A percentile compares a stretch with the other conserved stretches of the same genome.
These are phyloP conservation scores for Parastagonospora avenae DNA, from an alignment of 2,329 filamentous ascomycete genomes.

Conservation along the genomic window DNA sequence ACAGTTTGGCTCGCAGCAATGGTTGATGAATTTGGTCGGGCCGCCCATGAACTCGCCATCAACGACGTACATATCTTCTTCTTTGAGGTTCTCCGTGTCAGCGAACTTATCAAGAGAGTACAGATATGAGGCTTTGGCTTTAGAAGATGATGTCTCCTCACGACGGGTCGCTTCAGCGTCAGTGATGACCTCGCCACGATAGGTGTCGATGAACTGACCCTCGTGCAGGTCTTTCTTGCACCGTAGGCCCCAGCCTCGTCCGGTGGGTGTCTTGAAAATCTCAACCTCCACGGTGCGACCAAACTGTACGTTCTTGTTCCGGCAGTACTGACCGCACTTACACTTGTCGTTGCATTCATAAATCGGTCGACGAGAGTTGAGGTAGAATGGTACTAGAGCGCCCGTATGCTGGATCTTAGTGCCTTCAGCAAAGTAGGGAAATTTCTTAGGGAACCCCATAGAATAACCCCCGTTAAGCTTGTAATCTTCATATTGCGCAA, in stretches of 20 bases:
- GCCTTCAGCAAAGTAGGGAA: slow-evolving; percentile 63
- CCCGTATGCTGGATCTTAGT: slow-evolving; percentile 30
- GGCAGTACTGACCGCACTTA: slow-evolving; percentile 66
- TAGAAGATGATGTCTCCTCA: slow-evolving; percentile 57
- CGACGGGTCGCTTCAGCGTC: slow-evolving; percentile 66
- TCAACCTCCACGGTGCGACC: slow-evolving; percentile 73
- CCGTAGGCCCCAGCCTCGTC: slow-evolving; percentile 80
- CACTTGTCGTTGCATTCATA: slow-evolving; percentile 82
- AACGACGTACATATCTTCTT: slow-evolving; percentile 52
- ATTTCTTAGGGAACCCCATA: slow-evolving; percentile 54
- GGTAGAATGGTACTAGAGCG: slow-evolving; percentile 50
- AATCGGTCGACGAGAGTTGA: slow-evolving; percentile 58
- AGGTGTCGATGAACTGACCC: slow-evolving; percentile 81
- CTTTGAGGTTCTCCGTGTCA: slow-evolving; percentile 59
- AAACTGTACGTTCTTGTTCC: slow-evolving; percentile 77
- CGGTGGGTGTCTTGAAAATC: slow-evolving; percentile 71
- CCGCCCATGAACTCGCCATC: slow-evolving; percentile 78
- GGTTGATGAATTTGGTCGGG: slow-evolving; percentile 81
- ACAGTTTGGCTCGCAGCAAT: slow-evolving; percentile 79
- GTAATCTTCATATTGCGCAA: slow-evolving; percentile 22
- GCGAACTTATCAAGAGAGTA: slow-evolving; percentile 83
- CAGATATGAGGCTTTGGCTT: slow-evolving; percentile 76
- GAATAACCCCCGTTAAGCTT: slow-evolving; percentile 31
- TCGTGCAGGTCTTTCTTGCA: slow-evolving; percentile 67
- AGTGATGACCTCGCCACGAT: slow-evolving; percentile 67